Percentiles rank a stretch among this genome's conserved stretches.
These are phyloP conservation scores for Epichloe gansuensis DNA, from an alignment of 2,329 filamentous ascomycete genomes.

Conservation along the genomic window DNA sequence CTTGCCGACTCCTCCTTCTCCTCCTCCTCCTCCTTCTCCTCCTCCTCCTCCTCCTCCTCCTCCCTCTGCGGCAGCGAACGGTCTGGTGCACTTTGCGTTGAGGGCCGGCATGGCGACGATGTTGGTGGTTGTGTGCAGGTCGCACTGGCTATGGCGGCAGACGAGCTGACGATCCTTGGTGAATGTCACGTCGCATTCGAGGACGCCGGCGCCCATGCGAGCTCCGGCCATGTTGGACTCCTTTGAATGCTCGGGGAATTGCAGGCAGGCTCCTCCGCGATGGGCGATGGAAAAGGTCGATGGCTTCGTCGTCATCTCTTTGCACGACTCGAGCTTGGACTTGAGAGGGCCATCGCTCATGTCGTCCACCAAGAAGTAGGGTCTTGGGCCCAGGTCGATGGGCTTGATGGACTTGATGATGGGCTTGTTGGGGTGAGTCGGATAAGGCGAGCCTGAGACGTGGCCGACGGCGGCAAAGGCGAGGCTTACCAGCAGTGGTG, in stretches of 20 bases:
- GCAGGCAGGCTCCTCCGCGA: conserved; percentile 47
- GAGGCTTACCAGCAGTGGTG: conserved; percentile 19
- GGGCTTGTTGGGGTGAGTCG: conserved; percentile 17
- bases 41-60: no score
- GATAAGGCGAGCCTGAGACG: conserved; percentile 16
- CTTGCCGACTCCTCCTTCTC: conserved; percentile 20
- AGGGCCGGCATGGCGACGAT: conserved; percentile 50
- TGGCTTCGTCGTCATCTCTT: conserved; percentile 37
- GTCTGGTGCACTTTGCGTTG: conserved; percentile 49
- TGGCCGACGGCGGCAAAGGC: conserved; percentile 18
- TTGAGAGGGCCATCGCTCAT: conserved; percentile 51
- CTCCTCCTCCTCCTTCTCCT: no score
- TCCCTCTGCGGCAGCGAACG: conserved; percentile 42
- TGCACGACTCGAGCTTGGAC: conserved; percentile 45
- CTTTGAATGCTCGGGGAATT: conserved; percentile 52
- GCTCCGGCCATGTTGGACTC: conserved; percentile 49
- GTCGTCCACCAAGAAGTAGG: conserved; percentile 50
- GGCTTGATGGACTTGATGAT: conserved; percentile 20
- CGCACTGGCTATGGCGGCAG: conserved; percentile 55
- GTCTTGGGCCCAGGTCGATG: conserved; percentile 50
- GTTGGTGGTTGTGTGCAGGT: conserved; percentile 57
- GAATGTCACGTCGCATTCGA: conserved; percentile 58
- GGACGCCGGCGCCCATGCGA: conserved; percentile 54
- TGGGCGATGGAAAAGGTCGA: conserved; percentile 49
- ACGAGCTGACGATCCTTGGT: conserved; percentile 54